Conservation (phyloP, 306 rosid species). For the Acacia melanoxylon region DNA sequence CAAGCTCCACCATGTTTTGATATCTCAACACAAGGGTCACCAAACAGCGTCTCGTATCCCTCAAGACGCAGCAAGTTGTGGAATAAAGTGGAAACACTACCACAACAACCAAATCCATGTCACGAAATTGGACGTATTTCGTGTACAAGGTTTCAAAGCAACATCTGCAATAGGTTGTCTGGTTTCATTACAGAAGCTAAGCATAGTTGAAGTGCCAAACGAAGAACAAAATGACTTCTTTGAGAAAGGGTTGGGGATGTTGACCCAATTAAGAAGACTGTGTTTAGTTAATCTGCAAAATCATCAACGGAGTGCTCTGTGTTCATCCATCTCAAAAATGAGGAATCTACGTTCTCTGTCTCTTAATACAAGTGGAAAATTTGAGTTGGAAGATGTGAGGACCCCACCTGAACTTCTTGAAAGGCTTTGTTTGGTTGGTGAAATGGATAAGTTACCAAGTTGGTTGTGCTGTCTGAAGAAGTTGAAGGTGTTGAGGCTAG, state of each 20-base stretch:
- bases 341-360: conserved; percentile 27
- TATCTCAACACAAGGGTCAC: background rate
- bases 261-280: conserved; percentile 40
- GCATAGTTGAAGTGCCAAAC: conserved; percentile 30
- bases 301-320: conserved; percentile 34
- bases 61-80: background rate
- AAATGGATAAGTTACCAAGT: conserved; percentile 30
- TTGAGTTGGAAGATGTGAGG: conserved; percentile 33
- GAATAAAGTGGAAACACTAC: conserved; percentile 5
- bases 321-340: conserved; percentile 34
- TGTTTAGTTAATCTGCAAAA: conserved; percentile 30
- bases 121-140: background rate
- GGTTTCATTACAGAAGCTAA: conserved; percentile 40
- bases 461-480: conserved; percentile 41
- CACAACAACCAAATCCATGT: background rate
- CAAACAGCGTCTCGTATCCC: background rate
- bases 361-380: conserved; percentile 15
- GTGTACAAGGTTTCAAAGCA: conserved; percentile 34
- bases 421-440: conserved; percentile 40
- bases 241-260: conserved; percentile 32
- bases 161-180: conserved; percentile 31
- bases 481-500: conserved; percentile 23
- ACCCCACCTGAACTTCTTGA: conserved; percentile 33
- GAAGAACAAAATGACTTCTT: conserved; percentile 6
- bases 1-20: conserved; percentile 38